Base-by-base conservation (phyloP, 345 rosid species). In the Boechera retrofracta region DNA sequence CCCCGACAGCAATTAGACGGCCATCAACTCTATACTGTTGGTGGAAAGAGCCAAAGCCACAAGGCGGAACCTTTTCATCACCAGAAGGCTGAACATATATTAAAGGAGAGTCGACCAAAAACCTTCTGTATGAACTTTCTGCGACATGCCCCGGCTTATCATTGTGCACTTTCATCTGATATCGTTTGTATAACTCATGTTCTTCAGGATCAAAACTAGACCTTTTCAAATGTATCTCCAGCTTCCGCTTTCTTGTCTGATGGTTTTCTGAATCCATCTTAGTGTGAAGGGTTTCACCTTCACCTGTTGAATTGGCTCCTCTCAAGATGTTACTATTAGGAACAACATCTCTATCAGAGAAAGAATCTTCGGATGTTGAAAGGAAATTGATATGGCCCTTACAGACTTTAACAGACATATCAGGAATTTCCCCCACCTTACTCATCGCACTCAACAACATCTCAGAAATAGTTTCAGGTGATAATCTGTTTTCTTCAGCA, bases 41-140 rank as follows among this genome's bases (percentile, higher is more conserved):
- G 86, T 95, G 99, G 81, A 92, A 95, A 69, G 99, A 92, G 44
- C 99, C 98, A 62, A 89, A 95, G 64, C 99, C 98, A 71, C 92
- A 88, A 6, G 86, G 84, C 9, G 96, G 94, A 80, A 88, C 93
- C 57, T 82, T 79, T 44, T 67, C 83, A 80, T 88, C 92, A 79
- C 83, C 85, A 21, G 98, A 77, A 16, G 91, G 81, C 35, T 82
- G 85, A 77, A 89, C 93, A 81, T 77, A 81, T 32, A 90, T 75
- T 44, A 95, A 78, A 66, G 99, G 99, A 35, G 96, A 82, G 64
- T 95, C 94, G 10, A 95, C 99, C 78, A 95, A 83, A 84, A 92
- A 92, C 49, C 82, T 82, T 82, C 62, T 83, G 83, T 89, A 95
- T 9, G 89, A 82, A 74, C 73, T 75, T 76, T 89, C 98, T 15